Percentiles rank a stretch among this genome's conserved stretches.
Evolutionary conservation across 2,329 filamentous ascomycete genomes (phyloP).

Genomic region (Neofusicoccum parvum): DNA sequence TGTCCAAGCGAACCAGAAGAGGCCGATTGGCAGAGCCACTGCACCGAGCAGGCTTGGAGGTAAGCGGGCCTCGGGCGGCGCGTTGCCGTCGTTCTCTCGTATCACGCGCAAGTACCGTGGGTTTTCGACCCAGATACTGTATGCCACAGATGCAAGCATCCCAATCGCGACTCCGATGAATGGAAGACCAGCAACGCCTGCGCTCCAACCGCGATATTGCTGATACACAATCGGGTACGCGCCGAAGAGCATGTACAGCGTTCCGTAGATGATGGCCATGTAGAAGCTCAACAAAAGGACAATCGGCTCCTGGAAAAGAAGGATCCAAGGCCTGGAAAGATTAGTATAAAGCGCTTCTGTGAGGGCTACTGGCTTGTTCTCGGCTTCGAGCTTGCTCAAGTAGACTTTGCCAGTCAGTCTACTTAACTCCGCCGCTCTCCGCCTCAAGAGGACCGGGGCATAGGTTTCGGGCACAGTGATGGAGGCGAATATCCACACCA

Average conservation of each 20-base stretch:
- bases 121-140: constrained; percentile 44
- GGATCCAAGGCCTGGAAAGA: constrained; percentile 66
- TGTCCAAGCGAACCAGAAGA: constrained; percentile 80
- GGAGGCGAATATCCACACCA: constrained; percentile 35
- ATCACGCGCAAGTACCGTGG: constrained; percentile 42
- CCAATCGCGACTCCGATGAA: constrained; percentile 71
- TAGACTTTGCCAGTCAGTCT: constrained; percentile 57
- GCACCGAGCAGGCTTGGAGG: constrained; percentile 82
- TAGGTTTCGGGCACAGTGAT: constrained; percentile 46
- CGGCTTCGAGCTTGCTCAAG: constrained; percentile 39
- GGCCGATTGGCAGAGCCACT: constrained; percentile 72
- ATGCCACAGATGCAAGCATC: constrained; percentile 61
- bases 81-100: constrained; percentile 54
- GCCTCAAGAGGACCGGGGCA: constrained; percentile 54
- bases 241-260: constrained; percentile 53
- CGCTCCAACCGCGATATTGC: constrained; percentile 40
- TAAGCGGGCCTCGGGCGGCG: constrained; percentile 70
- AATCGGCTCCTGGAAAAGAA: constrained; percentile 72
- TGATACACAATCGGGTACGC: constrained; percentile 65
- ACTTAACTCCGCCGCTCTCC: constrained; percentile 50
- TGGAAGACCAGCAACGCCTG: constrained; percentile 44
- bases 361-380: constrained; percentile 47
- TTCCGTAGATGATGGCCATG: constrained; percentile 62
- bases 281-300: constrained; percentile 66
- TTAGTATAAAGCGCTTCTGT: constrained; percentile 56